These are phyloP conservation scores for Lanmaoa pseudosensibilis DNA, from an alignment of 768 basidiomycete species.

Conservation along the genomic window DNA sequence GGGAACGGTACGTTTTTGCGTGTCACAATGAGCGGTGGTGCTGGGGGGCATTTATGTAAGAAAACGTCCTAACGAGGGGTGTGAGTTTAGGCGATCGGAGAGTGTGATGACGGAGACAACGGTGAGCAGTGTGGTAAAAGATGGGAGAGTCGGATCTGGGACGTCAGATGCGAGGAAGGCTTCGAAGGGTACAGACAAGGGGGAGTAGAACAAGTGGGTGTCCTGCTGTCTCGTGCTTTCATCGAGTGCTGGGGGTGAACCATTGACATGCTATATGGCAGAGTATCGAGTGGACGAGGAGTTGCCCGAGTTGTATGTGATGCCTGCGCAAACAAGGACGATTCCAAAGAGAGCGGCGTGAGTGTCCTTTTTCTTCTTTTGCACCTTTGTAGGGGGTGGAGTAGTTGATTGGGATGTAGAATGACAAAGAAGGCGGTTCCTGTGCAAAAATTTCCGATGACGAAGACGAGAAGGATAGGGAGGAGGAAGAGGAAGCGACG, in stretches of 20 bases:
- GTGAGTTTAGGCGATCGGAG: constrained; percentile 51
- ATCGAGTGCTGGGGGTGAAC: neutral
- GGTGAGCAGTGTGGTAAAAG: constrained; percentile 41
- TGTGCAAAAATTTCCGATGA: constrained; percentile 35
- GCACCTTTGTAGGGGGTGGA: neutral
- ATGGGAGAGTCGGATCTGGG: constrained; percentile 34
- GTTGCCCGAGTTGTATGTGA: constrained; percentile 28
- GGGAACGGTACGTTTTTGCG: constrained; percentile 47
- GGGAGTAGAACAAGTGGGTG: constrained; percentile 43
- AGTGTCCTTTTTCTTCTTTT: constrained; percentile 16
- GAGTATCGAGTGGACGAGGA: constrained; percentile 48
- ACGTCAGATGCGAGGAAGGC: constrained; percentile 20
- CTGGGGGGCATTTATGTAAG: neutral
- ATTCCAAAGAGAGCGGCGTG: constrained; percentile 64
- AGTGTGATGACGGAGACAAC: constrained; percentile 51
- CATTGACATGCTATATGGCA: constrained; percentile 42
- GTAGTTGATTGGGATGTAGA: constrained; percentile 22
- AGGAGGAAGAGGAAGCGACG: constrained; percentile 43
- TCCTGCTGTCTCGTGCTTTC: neutral
- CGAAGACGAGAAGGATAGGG: constrained; percentile 31
- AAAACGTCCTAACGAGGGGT: neutral
- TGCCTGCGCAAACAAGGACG: constrained; percentile 46
- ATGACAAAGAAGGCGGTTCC: constrained; percentile 39
- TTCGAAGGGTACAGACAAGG: constrained; percentile 29
- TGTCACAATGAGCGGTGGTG: too few relatives aligned